phyloP scores from a whole-genome alignment of 345 rosid genomes.

The Citrus sinensis region DNA sequence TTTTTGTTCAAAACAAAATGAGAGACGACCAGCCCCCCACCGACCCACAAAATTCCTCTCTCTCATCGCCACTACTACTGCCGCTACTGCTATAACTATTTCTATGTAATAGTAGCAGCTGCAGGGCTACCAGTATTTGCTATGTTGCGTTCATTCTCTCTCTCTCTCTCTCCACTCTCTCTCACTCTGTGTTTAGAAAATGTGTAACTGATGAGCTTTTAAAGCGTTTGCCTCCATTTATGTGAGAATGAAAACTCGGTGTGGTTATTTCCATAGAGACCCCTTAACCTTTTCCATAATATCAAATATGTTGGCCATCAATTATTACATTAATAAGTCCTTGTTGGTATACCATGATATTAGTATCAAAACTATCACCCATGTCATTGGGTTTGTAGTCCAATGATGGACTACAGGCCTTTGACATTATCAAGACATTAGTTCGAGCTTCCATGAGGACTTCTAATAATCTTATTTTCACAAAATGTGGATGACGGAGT shows the following conservation, averaged over 20 bases:
- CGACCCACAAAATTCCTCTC: not conserved
- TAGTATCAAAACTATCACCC: no score
- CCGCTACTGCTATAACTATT: not conserved
- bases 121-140: not conserved
- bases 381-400: no score
- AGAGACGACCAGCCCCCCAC: slow-evolving; percentile 13
- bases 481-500: rapidly evolving
- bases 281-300: not conserved
- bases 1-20: slow-evolving; percentile 8
- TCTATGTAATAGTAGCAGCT: not conserved
- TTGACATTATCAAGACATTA: no score
- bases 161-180: not conserved
- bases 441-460: no score
- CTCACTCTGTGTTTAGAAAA: not conserved
- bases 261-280: not conserved
- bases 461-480: no score
- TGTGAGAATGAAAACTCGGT: not conserved
- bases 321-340: no score
- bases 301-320: no score
- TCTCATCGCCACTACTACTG: not conserved
- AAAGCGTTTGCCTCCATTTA: not conserved
- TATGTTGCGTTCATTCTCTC: not conserved
- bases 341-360: no score
- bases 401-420: no score
- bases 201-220: slow-evolving; percentile 10